Conservation (phyloP, 305 asterid species). For the Plantago lanceolata region DNA sequence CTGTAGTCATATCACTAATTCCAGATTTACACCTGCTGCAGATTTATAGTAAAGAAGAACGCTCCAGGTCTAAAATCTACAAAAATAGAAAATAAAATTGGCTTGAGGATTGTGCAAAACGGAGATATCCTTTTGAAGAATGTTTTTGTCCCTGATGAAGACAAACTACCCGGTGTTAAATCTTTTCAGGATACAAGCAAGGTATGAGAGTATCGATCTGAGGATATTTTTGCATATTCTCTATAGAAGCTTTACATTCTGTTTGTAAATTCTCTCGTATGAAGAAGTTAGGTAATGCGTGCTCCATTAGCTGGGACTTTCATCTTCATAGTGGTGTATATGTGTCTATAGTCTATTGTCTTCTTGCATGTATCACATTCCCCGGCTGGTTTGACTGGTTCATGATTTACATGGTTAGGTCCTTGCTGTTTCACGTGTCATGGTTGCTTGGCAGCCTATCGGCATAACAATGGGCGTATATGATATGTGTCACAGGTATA, state of each 20-base stretch:
- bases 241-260: neutral
- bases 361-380: too few species aligned
- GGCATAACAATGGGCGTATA: conserved; percentile 96
- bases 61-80: conserved; percentile 88
- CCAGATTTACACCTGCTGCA: conserved; percentile 34
- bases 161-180: conserved; percentile 76
- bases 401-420: conserved; percentile 49
- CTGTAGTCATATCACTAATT: conserved; percentile 17
- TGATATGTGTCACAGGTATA: conserved; percentile 93
- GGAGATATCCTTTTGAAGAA: conserved; percentile 79
- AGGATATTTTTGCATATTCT: neutral
- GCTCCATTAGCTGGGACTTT: too few species aligned
- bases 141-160: conserved; percentile 89
- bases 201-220: conserved; percentile 38
- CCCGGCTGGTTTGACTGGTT: conserved; percentile 11
- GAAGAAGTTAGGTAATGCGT: neutral
- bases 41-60: conserved; percentile 77
- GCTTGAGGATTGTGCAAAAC: conserved; percentile 84
- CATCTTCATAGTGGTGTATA: too few species aligned
- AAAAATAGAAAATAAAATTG: conserved; percentile 88
- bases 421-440: conserved; percentile 88
- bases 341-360: too few species aligned
- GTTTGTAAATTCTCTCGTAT: neutral
- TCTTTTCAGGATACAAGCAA: conserved; percentile 90
- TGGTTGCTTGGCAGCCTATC: conserved; percentile 98